phyloP scores from a whole-genome alignment of 495 filamentous ascomycete genomes.

The Penicillium simplicissimum region DNA sequence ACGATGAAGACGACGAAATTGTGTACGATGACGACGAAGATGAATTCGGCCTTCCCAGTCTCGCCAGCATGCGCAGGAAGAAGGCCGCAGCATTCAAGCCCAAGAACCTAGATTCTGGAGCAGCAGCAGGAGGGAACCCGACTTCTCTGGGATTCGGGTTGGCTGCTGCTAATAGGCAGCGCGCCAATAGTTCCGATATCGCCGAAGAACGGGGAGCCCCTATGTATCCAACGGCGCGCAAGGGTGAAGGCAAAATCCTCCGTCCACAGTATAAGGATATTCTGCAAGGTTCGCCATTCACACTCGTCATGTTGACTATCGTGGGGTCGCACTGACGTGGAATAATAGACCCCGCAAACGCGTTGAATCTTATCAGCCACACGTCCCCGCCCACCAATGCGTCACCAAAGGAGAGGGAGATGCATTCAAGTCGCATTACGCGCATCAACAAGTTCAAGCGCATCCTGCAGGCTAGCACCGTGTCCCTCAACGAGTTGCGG shows the following conservation, averaged over 20 bases:
- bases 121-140: conserved; percentile 25
- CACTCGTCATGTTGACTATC: not conserved
- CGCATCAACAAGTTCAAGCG: conserved; percentile 99
- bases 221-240: conserved; percentile 82
- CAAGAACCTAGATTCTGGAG: conserved; percentile 49
- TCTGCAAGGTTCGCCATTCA: conserved; percentile 59
- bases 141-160: conserved; percentile 38
- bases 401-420: conserved; percentile 79
- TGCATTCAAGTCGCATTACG: conserved; percentile 81
- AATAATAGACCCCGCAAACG: conserved; percentile 82
- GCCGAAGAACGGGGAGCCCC: conserved; percentile 86
- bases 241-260: conserved; percentile 88
- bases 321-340: conserved; percentile 14
- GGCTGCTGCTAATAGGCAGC: conserved; percentile 36
- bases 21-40: conserved; percentile 86
- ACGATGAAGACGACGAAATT: conserved; percentile 66
- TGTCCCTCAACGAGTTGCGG: conserved; percentile 79
- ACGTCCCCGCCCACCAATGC: conserved; percentile 73
- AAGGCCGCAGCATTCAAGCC: conserved; percentile 48
- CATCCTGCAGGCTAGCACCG: conserved; percentile 86
- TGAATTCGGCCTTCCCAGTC: conserved; percentile 89
- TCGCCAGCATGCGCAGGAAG: conserved; percentile 82
- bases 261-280: conserved; percentile 98
- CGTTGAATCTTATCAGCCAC: conserved; percentile 90
- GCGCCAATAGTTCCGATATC: conserved; percentile 84